Evolutionary conservation across 2,329 filamentous ascomycete species (phyloP), one percentile per base, ranked within the genome.

Genomic region (Phoma sp.): DNA sequence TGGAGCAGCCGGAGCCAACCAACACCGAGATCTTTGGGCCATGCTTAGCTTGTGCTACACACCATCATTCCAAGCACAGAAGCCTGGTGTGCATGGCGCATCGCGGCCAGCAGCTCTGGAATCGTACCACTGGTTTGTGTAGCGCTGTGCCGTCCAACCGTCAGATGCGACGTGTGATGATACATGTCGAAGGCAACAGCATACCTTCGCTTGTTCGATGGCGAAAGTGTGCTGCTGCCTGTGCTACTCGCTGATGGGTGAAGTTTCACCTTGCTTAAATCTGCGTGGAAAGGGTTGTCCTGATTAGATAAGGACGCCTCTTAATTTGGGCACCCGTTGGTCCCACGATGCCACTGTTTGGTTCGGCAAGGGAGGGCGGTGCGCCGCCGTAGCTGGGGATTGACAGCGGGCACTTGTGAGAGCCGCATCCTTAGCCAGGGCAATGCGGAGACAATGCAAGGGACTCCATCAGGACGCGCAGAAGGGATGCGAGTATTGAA

Each of bases 381-480:
- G 50, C 44, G 50, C 50, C 46, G 49, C 49, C 49, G 49, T 38
- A 43, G 13, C 50, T 48, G 44, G 44, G 38, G 58, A 56, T 14
- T 58, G 55, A 60, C 58, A 56, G 58, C 61, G 59, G 59, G 57
- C 54, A 50, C 54, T 58, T 53, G 57, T 42, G 48, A 56, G 59
- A 64, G 62, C 62, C 62, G 59, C 61, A 65, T 62, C 27, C 7
- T 45, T 54, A 54, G 51, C 43, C 51, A 54, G 51, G 45, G 51
- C 51, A 44, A 39, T 48, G 51, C 48, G 51, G 45, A 32, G 25
- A 37, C 7, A 27, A 48, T 44, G 51, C 51, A 48, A 54, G 51
- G 51, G 40, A 44, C 32, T n/a, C 25, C 14, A 30, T 7, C 27
- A 33, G 42, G 44, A 39, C 24, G 32, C 30, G 44, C 23, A 44